Evolutionary conservation across 345 rosid genomes (phyloP), one percentile per base, ranked within the genome.

Genomic region (Mallotus nudiflorus): DNA sequence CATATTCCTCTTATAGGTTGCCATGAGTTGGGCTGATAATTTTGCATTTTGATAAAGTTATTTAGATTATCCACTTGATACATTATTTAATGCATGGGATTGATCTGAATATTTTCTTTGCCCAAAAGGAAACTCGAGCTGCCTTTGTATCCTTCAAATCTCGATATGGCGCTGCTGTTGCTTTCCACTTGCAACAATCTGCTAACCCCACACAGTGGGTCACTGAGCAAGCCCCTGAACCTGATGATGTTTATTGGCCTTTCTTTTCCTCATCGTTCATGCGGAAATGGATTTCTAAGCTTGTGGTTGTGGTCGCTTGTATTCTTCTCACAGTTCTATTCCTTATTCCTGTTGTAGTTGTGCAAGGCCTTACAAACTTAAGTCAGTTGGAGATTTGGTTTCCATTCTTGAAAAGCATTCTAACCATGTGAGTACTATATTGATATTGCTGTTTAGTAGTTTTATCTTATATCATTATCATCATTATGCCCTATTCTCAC

Each of bases 121-220:
- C 79, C 42, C 66, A 56, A 54, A 79, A 91, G 98, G 98, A 90
- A 81, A 85, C 86, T 76, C 82, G 83, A 71, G 97, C 98, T 81
- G 98, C 98, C 54, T 94, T 94, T 84, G 97, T 91, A 66, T 94
- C 97, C 71, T 94, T 94, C 87, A 90, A 84, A 75, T 82, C 98
- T 44, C 88, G 93, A 0, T 94, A 91, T 49, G 97, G 86, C 53
- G 91, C 96, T 52, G 95, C 97, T 45, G 79, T 78, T 80, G 92
- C 91, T 70, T 86, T 72, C 62, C 92, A 88, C 79, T 66, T 90
- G 87, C 91, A 80, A 67, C 97, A 90, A 67, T 89, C 96, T 67
- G 52, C 69, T 79, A 87, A 94, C 79, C 98, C 98, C 56, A 91
- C 90, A 24, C 78, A 90, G 9, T 94, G 97, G 98, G 64, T 90